Evolutionary conservation across 2,329 filamentous ascomycete genomes (phyloP).

Genomic region (Fusarium zealandicum): DNA sequence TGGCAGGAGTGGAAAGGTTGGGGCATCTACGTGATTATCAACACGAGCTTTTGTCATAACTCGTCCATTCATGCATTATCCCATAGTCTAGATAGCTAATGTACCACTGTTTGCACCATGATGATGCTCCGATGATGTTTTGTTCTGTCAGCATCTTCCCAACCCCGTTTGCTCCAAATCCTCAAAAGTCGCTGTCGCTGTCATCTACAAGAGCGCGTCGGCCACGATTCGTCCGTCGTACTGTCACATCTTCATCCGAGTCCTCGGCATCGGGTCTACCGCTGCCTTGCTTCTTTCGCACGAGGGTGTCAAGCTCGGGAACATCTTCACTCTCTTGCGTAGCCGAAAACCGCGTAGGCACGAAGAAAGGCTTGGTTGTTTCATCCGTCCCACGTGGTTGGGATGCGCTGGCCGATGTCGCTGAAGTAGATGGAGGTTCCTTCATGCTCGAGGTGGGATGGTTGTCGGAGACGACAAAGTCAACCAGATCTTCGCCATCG

Average conservation of each 20-base stretch:
- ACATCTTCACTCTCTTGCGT: constrained; percentile 53
- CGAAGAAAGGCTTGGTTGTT: constrained; percentile 46
- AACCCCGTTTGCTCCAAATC: background rate
- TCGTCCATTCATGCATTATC: constrained; percentile 25
- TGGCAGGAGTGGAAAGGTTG: background rate
- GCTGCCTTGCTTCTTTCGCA: constrained; percentile 14
- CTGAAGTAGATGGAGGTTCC: constrained; percentile 43
- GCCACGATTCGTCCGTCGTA: constrained; percentile 34
- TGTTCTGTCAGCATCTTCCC: constrained; percentile 1
- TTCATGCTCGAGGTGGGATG: constrained; percentile 48
- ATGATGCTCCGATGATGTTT: constrained; percentile 6
- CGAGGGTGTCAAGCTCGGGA: constrained; percentile 46
- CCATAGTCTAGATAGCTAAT: constrained; percentile 31
- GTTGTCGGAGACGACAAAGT: constrained; percentile 65
- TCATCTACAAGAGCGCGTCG: constrained; percentile 43
- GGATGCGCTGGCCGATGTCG: constrained; percentile 30
- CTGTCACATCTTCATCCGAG: constrained; percentile 30
- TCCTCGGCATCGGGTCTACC: constrained; percentile 1
- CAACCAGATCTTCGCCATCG: constrained; percentile 57
- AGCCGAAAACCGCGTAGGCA: constrained; percentile 48
- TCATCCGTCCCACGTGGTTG: constrained; percentile 28
- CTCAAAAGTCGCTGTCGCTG: constrained; percentile 43
- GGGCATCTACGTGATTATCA: background rate
- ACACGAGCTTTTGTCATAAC: constrained; percentile 11
- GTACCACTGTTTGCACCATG: constrained; percentile 17